These are phyloP conservation scores for Musa schizocarpa DNA, from an alignment of 176 grass and related monocot species.

Conservation along the genomic window DNA sequence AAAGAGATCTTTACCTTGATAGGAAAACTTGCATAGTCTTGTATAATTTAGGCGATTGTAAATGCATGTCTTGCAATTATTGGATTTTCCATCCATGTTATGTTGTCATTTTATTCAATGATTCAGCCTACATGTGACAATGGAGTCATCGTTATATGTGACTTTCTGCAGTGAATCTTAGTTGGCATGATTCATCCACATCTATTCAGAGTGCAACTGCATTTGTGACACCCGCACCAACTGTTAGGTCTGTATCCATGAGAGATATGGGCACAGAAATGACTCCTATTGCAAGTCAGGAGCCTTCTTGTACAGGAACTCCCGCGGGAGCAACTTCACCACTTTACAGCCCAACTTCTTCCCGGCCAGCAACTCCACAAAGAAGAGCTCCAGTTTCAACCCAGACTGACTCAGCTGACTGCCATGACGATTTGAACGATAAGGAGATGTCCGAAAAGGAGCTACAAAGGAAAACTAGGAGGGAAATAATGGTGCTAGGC, in stretches of 20 bases:
- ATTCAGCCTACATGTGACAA: background rate
- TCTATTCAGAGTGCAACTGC: conserved; percentile 44
- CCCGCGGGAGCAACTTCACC: conserved; percentile 51
- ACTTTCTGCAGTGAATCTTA: conserved; percentile 56
- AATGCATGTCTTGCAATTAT: background rate
- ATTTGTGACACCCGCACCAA: conserved; percentile 55
- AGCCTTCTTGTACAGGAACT: conserved; percentile 85
- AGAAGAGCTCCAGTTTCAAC: conserved; percentile 23
- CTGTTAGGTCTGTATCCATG: conserved; percentile 82
- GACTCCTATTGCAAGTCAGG: conserved; percentile 94
- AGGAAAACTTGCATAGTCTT: background rate
- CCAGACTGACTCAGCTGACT: conserved; percentile 23
- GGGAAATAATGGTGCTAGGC: conserved; percentile 94
- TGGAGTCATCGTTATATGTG: background rate
- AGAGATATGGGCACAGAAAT: conserved; percentile 99
- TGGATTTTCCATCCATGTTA: background rate
- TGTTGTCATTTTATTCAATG: background rate
- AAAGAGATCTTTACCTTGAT: background rate
- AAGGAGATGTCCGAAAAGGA: conserved; percentile 59
- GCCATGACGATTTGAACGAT: conserved; percentile 37
- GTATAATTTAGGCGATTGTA: background rate
- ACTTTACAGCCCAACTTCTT: conserved; percentile 55
- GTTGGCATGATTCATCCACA: conserved; percentile 49
- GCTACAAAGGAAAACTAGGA: conserved; percentile 65
- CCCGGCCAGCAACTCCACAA: conserved; percentile 61